These are phyloP conservation scores for Chaetomiaceae sp. DNA, from an alignment of 2,329 filamentous ascomycete species.

Conservation along the genomic window DNA sequence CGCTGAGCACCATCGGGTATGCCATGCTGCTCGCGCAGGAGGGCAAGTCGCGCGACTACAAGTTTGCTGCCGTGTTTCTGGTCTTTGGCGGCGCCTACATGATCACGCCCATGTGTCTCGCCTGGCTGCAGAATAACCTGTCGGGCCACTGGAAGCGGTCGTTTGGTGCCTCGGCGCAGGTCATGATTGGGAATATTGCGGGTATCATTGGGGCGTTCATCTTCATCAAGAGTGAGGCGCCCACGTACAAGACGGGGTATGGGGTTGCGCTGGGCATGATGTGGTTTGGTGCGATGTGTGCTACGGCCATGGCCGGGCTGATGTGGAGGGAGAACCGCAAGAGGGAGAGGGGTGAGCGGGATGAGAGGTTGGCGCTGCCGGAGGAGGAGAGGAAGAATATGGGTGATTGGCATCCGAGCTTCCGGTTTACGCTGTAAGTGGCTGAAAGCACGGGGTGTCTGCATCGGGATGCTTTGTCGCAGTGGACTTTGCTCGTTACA, in stretches of 20 bases:
- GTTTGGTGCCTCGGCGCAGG: conserved; percentile 45
- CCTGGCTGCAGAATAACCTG: conserved; percentile 50
- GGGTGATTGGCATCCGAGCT: conserved; percentile 48
- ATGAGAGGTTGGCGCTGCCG: conserved; percentile 36
- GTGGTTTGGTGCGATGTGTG: conserved; percentile 31
- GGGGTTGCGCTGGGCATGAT: conserved; percentile 32
- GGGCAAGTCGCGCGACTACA: conserved; percentile 26
- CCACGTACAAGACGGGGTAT: conserved; percentile 36
- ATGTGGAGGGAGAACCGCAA: conserved; percentile 43
- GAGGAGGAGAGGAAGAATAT: conserved; percentile 43
- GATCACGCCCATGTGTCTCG: conserved; percentile 35
- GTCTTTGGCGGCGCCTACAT: conserved; percentile 34
- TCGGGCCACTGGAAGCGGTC: conserved; percentile 50
- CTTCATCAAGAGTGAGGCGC: conserved; percentile 33
- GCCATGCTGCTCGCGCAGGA: conserved; percentile 32
- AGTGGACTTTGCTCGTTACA: no score
- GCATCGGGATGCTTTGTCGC: no score
- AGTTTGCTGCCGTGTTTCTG: conserved; percentile 37
- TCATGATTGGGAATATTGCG: conserved; percentile 45
- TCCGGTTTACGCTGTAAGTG: conserved; percentile 37
- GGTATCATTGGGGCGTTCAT: conserved; percentile 37
- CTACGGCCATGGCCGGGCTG: conserved; percentile 37
- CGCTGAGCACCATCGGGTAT: conserved; percentile 32
- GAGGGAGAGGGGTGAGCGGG: conserved; percentile 43
- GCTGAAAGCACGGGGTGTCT: background rate